Percentiles rank a stretch among this genome's conserved stretches.
These are phyloP conservation scores for Hygrophila difformis DNA, from an alignment of 257 asterid genomes.

Conservation along the genomic window DNA sequence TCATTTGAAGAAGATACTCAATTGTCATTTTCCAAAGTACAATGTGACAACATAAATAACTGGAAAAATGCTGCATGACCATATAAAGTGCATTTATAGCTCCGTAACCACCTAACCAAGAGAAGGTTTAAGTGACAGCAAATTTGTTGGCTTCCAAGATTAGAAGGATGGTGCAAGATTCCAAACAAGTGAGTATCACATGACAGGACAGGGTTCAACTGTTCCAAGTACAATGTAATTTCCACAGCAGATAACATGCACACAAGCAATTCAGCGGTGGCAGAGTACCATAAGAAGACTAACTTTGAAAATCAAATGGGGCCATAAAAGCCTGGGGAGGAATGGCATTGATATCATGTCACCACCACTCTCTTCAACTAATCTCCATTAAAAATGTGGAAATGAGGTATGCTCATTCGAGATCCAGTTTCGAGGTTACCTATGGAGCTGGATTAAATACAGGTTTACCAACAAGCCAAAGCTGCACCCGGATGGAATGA, in stretches of 20 bases:
- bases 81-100: background rate
- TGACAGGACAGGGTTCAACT: background rate
- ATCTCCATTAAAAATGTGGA: background rate
- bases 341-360: background rate
- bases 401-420: background rate
- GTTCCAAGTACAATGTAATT: background rate
- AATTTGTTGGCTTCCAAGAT: background rate
- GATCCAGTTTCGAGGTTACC: background rate
- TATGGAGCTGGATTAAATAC: too few species aligned
- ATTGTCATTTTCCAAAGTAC: background rate
- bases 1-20: slow-evolving; percentile 7
- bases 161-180: background rate
- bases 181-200: background rate
- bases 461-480: background rate
- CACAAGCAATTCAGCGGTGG: background rate
- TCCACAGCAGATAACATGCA: background rate
- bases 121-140: background rate
- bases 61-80: background rate
- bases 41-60: background rate
- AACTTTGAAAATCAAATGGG: background rate
- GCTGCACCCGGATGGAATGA: background rate
- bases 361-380: background rate
- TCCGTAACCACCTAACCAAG: background rate
- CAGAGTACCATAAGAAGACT: background rate
- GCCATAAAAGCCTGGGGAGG: background rate